phyloP scores from a whole-genome alignment of 805 yeast genomes.

The Candida hispaniensis region DNA sequence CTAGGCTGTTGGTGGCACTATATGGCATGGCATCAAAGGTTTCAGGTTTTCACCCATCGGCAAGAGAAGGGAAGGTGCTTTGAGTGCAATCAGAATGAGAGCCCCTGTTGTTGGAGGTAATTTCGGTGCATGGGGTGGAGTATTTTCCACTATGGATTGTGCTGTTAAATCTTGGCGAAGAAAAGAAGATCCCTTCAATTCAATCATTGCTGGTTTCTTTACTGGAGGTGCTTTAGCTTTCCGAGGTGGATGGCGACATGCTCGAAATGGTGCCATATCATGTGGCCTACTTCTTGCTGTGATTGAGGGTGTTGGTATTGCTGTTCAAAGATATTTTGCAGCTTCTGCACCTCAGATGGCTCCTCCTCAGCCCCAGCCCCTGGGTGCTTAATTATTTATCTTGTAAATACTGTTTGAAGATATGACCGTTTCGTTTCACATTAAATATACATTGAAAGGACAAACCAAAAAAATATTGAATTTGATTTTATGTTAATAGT shows the following conservation, averaged over 20 bases:
- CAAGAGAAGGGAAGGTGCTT: constrained; percentile 82
- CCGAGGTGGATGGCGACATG: constrained; percentile 98
- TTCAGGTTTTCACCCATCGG: constrained; percentile 95
- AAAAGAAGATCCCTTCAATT: constrained; percentile 98
- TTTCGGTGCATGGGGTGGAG: constrained; percentile 99
- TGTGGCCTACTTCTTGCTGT: constrained; percentile 96
- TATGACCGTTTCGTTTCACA: too few relatives aligned
- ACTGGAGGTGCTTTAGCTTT: constrained; percentile 97
- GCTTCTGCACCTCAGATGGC: constrained; percentile 29
- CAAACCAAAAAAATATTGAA: too few relatives aligned
- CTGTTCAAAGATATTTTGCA: constrained; percentile 85
- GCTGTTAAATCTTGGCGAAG: constrained; percentile 89
- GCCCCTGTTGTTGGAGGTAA: constrained; percentile 99
- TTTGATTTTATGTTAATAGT: too few relatives aligned
- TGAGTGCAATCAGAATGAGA: constrained; percentile 85
- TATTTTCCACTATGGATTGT: constrained; percentile 92
- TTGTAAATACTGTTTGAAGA: too few relatives aligned
- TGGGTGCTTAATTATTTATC: constrained; percentile 24
- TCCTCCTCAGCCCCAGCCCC: constrained; percentile 18
- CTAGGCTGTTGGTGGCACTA: constrained; percentile 79
- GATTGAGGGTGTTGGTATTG: constrained; percentile 96
- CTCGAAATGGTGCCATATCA: constrained; percentile 90
- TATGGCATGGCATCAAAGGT: constrained; percentile 99
- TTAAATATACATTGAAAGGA: too few relatives aligned
- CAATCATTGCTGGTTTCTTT: constrained; percentile 93